These are phyloP conservation scores for Puccinia hordei DNA, from an alignment of 1,284 basidiomycete genomes.

Conservation along the genomic window DNA sequence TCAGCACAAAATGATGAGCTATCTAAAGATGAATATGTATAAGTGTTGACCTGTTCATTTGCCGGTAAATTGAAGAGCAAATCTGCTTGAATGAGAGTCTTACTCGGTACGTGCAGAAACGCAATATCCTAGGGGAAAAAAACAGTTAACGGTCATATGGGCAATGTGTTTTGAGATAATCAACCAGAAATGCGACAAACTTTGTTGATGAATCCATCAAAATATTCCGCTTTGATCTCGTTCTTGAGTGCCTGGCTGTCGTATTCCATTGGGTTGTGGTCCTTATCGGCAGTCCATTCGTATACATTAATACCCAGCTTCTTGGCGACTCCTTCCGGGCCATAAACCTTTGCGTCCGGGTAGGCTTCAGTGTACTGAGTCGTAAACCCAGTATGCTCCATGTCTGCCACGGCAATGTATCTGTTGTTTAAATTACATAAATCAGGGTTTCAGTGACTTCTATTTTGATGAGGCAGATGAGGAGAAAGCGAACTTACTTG, in stretches of 20 bases:
- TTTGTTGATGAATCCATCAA: slow-evolving; percentile 52
- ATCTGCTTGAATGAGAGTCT: slow-evolving; percentile 82
- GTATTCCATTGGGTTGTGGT: slow-evolving; percentile 49
- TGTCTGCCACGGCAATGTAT: slow-evolving; percentile 63
- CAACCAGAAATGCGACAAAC: slow-evolving; percentile 50
- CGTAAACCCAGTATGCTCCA: slow-evolving; percentile 63
- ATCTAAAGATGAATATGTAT: neutral
- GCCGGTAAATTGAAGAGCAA: slow-evolving; percentile 85
- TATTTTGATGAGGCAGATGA: neutral
- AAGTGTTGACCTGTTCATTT: slow-evolving; percentile 79
- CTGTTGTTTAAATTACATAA: slow-evolving; percentile 44
- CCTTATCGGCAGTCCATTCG: slow-evolving; percentile 48
- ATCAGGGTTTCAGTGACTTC: neutral
- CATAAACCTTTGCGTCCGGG: slow-evolving; percentile 54
- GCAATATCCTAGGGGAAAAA: slow-evolving; percentile 70
- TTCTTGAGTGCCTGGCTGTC: slow-evolving; percentile 44
- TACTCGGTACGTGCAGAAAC: slow-evolving; percentile 77
- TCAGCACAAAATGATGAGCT: neutral
- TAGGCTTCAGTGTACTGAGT: slow-evolving; percentile 53
- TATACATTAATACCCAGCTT: slow-evolving; percentile 48
- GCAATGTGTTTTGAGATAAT: neutral
- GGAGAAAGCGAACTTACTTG: slow-evolving; percentile 62
- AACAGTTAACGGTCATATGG: neutral
- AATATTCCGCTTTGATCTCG: slow-evolving; percentile 53
- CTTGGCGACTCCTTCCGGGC: slow-evolving; percentile 51